Evolutionary conservation across 1,284 basidiomycete species (phyloP).

Genomic region (Marasmius tenuissimus): DNA sequence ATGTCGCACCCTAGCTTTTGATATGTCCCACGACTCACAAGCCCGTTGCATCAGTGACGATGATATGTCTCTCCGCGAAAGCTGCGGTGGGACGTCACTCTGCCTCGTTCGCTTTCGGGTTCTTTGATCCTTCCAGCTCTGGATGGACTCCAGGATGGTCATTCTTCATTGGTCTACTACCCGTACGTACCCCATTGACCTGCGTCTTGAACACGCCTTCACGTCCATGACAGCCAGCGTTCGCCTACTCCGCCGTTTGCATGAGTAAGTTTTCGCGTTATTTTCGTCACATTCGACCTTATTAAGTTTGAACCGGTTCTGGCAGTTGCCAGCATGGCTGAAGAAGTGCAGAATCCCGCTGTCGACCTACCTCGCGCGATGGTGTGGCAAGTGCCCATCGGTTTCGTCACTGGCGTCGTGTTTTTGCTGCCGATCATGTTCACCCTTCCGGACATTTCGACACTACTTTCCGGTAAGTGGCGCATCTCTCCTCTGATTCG

Average conservation of each 20-base stretch:
- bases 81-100: constrained; percentile 48
- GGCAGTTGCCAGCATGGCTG: constrained; percentile 60
- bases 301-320: background rate
- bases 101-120: constrained; percentile 46
- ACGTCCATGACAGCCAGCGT: constrained; percentile 43
- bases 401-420: constrained; percentile 52
- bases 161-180: constrained; percentile 55
- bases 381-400: constrained; percentile 62
- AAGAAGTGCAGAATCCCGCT: constrained; percentile 62
- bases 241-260: constrained; percentile 51
- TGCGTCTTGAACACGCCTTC: background rate
- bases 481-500: background rate
- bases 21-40: background rate
- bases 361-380: constrained; percentile 60
- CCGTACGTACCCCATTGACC: constrained; percentile 28
- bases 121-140: constrained; percentile 48
- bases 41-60: constrained; percentile 29
- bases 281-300: background rate
- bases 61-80: constrained; percentile 48
- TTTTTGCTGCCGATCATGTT: constrained; percentile 73
- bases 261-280: constrained; percentile 38
- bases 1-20: constrained; percentile 5
- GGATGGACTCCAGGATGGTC: constrained; percentile 61
- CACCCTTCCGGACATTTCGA: constrained; percentile 57
- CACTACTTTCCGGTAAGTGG: constrained; percentile 47